Percentiles rank a stretch among this genome's conserved stretches.
Evolutionary conservation across 2,329 filamentous ascomycete species (phyloP).

Genomic region (Colletotrichum agaves): DNA sequence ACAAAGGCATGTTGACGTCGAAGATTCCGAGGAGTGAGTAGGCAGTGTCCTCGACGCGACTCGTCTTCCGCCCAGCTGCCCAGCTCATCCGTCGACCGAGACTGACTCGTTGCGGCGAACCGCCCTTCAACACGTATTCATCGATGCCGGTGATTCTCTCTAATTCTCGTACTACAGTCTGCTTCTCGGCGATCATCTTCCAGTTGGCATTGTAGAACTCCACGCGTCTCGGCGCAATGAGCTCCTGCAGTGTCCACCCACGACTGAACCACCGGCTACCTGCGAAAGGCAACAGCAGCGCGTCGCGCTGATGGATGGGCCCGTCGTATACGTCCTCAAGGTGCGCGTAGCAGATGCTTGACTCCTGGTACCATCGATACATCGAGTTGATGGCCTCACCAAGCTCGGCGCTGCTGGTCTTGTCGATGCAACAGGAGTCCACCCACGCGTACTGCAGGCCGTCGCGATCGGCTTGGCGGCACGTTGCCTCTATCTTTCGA

Average conservation of each 20-base stretch:
- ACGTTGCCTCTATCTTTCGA: neutral
- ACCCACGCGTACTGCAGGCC: constrained; percentile 48
- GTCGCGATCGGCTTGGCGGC: neutral
- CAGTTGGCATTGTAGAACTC: constrained; percentile 1
- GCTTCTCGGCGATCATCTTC: neutral
- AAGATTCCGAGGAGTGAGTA: constrained; percentile 45
- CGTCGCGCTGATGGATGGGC: constrained; percentile 12
- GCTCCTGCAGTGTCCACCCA: constrained; percentile 15
- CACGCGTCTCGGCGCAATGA: neutral
- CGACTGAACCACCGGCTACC: constrained; percentile 8
- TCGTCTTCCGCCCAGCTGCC: constrained; percentile 41
- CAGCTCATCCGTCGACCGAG: constrained; percentile 45
- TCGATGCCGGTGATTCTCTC: constrained; percentile 7
- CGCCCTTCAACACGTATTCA: neutral
- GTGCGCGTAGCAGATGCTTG: constrained; percentile 48
- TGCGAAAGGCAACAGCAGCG: neutral
- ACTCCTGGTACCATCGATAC: constrained; percentile 48
- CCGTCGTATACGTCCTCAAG: constrained; percentile 41
- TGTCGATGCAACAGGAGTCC: constrained; percentile 51
- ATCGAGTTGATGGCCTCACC: constrained; percentile 45
- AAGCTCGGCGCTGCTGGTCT: constrained; percentile 46
- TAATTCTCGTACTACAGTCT: neutral
- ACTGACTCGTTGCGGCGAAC: constrained; percentile 25
- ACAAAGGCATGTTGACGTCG: constrained; percentile 42
- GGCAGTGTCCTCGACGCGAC: constrained; percentile 40